Evolutionary conservation across 2,329 filamentous ascomycete species (phyloP).

Genomic region (Zarea fungicola): DNA sequence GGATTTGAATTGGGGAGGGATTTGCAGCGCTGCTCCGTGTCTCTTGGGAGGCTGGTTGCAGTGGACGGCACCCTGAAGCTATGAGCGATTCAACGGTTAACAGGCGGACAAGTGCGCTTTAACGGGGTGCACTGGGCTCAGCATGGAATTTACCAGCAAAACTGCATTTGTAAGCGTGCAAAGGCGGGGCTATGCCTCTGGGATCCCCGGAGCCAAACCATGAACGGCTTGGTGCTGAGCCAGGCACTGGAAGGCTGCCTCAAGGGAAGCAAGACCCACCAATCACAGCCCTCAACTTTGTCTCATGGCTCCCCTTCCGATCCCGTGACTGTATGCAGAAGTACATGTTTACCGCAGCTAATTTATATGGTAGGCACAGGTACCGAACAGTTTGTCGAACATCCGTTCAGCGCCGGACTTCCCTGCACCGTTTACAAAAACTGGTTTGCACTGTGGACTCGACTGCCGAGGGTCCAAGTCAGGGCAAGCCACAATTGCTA

Average conservation of each 20-base stretch:
- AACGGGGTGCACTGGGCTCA: no score
- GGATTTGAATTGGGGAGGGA: no score
- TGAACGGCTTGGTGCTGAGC: conserved; percentile 1
- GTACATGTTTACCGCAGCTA: background rate
- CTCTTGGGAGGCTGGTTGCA: no score
- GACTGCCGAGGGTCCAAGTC: background rate
- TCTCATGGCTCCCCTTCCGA: background rate
- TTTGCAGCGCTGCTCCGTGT: no score
- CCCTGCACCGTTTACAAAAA: conserved; percentile 4
- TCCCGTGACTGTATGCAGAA: background rate
- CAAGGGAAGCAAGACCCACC: background rate
- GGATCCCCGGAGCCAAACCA: conserved; percentile 8
- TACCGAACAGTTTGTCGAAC: background rate
- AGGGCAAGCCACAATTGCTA: background rate
- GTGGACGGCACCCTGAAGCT: no score
- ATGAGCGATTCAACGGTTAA: no score
- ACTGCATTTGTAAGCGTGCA: conserved; percentile 13
- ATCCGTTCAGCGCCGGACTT: background rate
- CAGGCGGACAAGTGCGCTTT: no score
- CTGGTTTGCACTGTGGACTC: conserved; percentile 5
- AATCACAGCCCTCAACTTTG: background rate
- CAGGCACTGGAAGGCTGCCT: background rate
- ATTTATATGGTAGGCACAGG: background rate
- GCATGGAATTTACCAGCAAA: conserved; percentile 12
- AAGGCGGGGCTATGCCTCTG: background rate